Evolutionary conservation across 805 yeast genomes (phyloP).

Genomic region (Candida coleopterorum): DNA sequence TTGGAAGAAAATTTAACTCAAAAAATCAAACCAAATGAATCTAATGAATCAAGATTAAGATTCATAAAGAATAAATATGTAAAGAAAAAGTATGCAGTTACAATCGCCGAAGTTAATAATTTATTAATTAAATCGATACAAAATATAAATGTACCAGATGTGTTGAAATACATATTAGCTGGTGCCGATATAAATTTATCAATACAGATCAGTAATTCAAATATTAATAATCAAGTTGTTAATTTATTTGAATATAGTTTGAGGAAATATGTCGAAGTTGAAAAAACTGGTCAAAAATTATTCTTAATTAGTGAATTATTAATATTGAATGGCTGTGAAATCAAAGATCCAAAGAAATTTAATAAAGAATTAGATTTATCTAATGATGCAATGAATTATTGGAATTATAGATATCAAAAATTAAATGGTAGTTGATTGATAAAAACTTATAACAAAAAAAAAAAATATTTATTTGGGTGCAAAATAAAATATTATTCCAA

Average conservation of each 20-base stretch:
- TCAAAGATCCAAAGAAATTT: slow-evolving; percentile 28
- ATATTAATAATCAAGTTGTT: slow-evolving; percentile 18
- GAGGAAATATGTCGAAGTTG: slow-evolving; percentile 34
- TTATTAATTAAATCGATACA: slow-evolving; percentile 50
- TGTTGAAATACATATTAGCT: slow-evolving; percentile 39
- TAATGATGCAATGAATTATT: slow-evolving; percentile 47
- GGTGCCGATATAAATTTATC: slow-evolving; percentile 45
- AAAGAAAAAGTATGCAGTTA: slow-evolving; percentile 37
- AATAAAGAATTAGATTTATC: slow-evolving; percentile 33
- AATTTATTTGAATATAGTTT: slow-evolving; percentile 48
- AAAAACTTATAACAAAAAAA: too few relatives aligned
- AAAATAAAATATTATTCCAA: slow-evolving; percentile 1
- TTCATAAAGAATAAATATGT: slow-evolving; percentile 67
- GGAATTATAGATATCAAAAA: slow-evolving; percentile 33
- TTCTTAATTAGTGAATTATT: slow-evolving; percentile 54
- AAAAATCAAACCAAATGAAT: slow-evolving; percentile 28
- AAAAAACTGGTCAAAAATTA: slow-evolving; percentile 18
- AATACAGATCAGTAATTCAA: slow-evolving; percentile 26
- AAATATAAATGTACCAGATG: slow-evolving; percentile 41
- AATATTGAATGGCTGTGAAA: slow-evolving; percentile 50
- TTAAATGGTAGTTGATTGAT: slow-evolving; percentile 8
- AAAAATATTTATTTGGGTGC: slow-evolving; percentile 3
- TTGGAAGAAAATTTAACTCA: slow-evolving; percentile 44
- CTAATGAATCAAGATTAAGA: slow-evolving; percentile 46
- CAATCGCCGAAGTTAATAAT: slow-evolving; percentile 22